Conservation (phyloP, 352 stramenopile species). For the Globisporangium nodosum region DNA sequence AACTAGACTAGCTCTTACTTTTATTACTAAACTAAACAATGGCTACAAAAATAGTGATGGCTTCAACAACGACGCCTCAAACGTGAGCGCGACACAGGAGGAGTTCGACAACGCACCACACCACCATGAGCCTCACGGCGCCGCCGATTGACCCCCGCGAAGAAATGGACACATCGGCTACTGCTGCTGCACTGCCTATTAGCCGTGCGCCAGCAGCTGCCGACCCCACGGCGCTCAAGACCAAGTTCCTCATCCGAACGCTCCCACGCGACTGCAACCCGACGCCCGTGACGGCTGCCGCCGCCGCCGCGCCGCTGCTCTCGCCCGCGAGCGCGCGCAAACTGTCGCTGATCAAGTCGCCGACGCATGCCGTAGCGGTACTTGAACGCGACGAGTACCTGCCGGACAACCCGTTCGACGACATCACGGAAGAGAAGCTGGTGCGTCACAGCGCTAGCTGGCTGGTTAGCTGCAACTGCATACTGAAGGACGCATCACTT, state of each 20-base stretch:
- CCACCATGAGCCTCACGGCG: constrained; percentile 33
- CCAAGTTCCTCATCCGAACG: constrained; percentile 66
- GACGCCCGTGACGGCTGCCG: constrained; percentile 27
- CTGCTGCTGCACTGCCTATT: neutral
- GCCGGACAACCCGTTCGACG: constrained; percentile 69
- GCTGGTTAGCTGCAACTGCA: neutral
- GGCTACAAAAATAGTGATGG: neutral
- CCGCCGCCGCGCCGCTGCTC: constrained; percentile 8
- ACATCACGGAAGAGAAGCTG: constrained; percentile 74
- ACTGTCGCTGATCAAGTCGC: neutral
- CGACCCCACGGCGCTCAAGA: constrained; percentile 23
- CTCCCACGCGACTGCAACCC: constrained; percentile 69
- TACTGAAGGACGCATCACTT: neutral
- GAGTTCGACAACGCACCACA: neutral
- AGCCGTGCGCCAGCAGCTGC: neutral
- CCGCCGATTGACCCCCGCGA: constrained; percentile 38
- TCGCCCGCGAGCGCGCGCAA: constrained; percentile 17
- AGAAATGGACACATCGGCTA: constrained; percentile 30
- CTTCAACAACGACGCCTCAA: no score
- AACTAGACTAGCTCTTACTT: no score
- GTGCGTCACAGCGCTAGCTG: constrained; percentile 13
- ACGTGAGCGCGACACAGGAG: no score
- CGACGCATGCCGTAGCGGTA: constrained; percentile 1
- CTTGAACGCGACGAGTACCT: constrained; percentile 18
- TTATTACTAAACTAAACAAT: no score